Base-by-base conservation (phyloP, 2,329 filamentous ascomycete species). In the Pseudocercospora vitis region DNA sequence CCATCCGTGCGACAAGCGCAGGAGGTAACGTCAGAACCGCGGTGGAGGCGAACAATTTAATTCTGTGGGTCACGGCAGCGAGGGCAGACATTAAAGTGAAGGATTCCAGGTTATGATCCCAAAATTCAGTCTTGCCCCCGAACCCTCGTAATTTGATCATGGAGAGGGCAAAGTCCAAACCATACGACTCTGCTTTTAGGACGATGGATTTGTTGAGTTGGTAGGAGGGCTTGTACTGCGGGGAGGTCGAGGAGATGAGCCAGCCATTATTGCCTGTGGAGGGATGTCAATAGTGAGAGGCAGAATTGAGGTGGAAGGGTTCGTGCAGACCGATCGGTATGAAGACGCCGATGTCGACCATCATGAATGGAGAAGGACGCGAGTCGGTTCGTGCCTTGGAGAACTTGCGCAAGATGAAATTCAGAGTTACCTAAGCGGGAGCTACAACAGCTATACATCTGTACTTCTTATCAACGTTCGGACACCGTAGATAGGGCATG, bases 81-180 rank as follows among this genome's bases (percentile, higher is more conserved):
- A 55, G n/a, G 16, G 52, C 52, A 29, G 47, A 51, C 52, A 57
- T 57, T 2, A 57, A 26, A 3, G 55, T 57, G 48, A 57, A 57
- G 24, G 51, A 55, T 45, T 57, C 55, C 8, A 57, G 42, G 26
- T 57, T 57, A 33, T 54, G 47, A 19, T 57, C 55, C 55, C 55
- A 57, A 48, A 54, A 57, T 24, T 57, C 50, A 2, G 51, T 54
- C 21, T 44, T 39, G 2, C 55, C 55, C 3, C 55, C 55, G 44
- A 57, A 57, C 3, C 55, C 55, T 9, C 55, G 51, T 4, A 57
- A 50, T 31, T 57, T 57, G 18, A 57, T 54, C 55, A 57, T 57
- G 4, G 55, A 57, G 11, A 57, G 48, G 16, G 55, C 55, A n/a
- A 57, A 57, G 33, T 57, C 55, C 5, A 57, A 21, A 4, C 44